phyloP scores from a whole-genome alignment of 805 yeast genomes.

The Cyberlindnera sargentensis region DNA sequence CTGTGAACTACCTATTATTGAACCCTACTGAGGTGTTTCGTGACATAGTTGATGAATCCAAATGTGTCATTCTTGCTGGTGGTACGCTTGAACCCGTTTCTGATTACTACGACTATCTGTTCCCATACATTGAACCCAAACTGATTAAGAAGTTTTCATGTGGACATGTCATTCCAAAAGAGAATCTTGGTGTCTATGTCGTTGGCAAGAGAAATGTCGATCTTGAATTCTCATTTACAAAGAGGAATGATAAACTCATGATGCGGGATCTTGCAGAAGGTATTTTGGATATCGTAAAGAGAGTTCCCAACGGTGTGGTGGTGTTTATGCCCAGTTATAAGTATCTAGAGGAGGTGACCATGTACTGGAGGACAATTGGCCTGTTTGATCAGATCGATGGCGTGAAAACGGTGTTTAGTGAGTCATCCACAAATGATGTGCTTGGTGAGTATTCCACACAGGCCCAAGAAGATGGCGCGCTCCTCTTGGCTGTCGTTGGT shows the following conservation, averaged over 20 bases:
- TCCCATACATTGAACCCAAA: constrained; percentile 44
- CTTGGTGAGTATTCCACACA: constrained; percentile 44
- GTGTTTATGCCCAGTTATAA: constrained; percentile 81
- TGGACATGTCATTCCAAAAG: constrained; percentile 75
- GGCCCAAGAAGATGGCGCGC: constrained; percentile 46
- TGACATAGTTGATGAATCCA: constrained; percentile 55
- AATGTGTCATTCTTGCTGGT: constrained; percentile 78
- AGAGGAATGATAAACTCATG: constrained; percentile 41
- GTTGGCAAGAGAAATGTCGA: constrained; percentile 25
- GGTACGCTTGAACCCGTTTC: constrained; percentile 90
- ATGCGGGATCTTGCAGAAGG: constrained; percentile 44
- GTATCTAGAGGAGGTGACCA: constrained; percentile 48
- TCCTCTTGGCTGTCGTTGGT: constrained; percentile 81
- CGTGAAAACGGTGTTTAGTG: constrained; percentile 47
- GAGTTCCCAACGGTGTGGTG: constrained; percentile 71
- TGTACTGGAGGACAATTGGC: constrained; percentile 41
- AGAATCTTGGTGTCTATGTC: constrained; percentile 57
- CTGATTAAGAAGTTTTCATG: constrained; percentile 56
- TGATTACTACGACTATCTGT: constrained; percentile 61
- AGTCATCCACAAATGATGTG: constrained; percentile 44
- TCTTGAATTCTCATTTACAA: constrained; percentile 65
- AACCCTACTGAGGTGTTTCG: constrained; percentile 72
- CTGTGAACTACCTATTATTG: constrained; percentile 61
- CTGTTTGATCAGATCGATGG: constrained; percentile 29
- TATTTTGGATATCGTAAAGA: constrained; percentile 33